These are phyloP conservation scores for Apiotrichum sp. DNA, from an alignment of 1,284 basidiomycete species.

Conservation along the genomic window DNA sequence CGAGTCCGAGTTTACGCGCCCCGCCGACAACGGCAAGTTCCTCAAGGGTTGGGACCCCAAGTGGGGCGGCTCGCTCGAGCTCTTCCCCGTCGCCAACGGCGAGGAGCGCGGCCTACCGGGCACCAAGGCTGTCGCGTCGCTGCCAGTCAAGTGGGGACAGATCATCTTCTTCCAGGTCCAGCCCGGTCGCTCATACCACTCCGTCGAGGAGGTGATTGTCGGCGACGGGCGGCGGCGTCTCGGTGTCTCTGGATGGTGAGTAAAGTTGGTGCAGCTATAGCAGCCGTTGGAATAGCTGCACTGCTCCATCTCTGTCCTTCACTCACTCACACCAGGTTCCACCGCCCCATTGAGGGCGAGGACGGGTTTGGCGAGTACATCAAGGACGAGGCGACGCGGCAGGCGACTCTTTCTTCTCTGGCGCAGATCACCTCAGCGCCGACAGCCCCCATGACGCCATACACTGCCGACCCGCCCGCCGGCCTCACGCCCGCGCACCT, in stretches of 20 bases:
- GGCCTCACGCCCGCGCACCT: slow-evolving; percentile 58
- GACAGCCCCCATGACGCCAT: slow-evolving; percentile 47
- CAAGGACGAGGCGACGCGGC: slow-evolving; percentile 65
- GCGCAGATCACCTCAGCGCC: slow-evolving; percentile 54
- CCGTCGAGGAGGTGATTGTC: slow-evolving; percentile 90
- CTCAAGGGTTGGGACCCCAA: slow-evolving; percentile 61
- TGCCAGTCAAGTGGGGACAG: slow-evolving; percentile 75
- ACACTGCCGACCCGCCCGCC: slow-evolving; percentile 39
- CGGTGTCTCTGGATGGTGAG: slow-evolving; percentile 82
- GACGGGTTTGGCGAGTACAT: slow-evolving; percentile 64
- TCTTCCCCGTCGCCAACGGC: slow-evolving; percentile 63
- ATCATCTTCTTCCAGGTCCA: slow-evolving; percentile 87
- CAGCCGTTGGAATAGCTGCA: no score
- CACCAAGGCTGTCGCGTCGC: slow-evolving; percentile 34
- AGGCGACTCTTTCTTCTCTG: slow-evolving; percentile 55
- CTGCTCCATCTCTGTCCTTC: no score
- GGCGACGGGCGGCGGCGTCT: slow-evolving; percentile 66
- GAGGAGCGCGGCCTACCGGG: slow-evolving; percentile 45
- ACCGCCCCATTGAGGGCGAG: slow-evolving; percentile 83
- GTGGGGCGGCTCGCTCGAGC: slow-evolving; percentile 90
- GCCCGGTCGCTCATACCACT: slow-evolving; percentile 82
- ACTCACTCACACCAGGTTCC: slow-evolving; percentile 54
- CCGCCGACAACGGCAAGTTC: slow-evolving; percentile 38
- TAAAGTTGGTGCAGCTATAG: no score
- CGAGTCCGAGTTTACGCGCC: slow-evolving; percentile 21